A percentile compares a stretch with the other conserved stretches of the same genome.
phyloP scores from a whole-genome alignment of 768 basidiomycete genomes.

The Auriscalpium vulgare region DNA sequence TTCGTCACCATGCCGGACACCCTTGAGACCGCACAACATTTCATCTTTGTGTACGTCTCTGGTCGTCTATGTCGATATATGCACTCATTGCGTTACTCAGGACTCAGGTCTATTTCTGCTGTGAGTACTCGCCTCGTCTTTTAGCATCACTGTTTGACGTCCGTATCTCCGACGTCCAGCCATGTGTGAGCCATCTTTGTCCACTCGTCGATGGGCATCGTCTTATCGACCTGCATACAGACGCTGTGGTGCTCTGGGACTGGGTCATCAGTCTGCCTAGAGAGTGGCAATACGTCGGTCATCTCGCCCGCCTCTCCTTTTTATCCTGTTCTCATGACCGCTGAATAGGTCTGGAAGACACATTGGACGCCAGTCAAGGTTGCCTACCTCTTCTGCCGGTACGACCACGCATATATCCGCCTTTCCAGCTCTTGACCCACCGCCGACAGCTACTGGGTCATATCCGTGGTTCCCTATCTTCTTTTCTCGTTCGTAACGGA shows the following conservation, averaged over 20 bases:
- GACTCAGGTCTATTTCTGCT: slow-evolving; percentile 78
- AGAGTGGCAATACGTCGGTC: slow-evolving; percentile 68
- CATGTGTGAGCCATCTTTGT: slow-evolving; percentile 47
- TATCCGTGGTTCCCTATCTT: slow-evolving; percentile 69
- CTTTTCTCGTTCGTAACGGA: slow-evolving; percentile 70
- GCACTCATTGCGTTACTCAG: slow-evolving; percentile 16
- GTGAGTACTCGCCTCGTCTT: slow-evolving; percentile 39
- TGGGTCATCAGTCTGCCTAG: slow-evolving; percentile 73
- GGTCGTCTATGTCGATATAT: background rate
- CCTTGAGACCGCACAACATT: slow-evolving; percentile 56
- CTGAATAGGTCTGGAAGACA: slow-evolving; percentile 69
- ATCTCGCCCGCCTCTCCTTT: background rate
- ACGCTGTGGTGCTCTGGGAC: slow-evolving; percentile 80
- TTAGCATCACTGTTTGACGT: slow-evolving; percentile 22
- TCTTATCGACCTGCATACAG: slow-evolving; percentile 25
- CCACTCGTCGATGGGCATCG: background rate
- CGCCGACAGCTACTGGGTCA: slow-evolving; percentile 66
- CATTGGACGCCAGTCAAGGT: slow-evolving; percentile 80
- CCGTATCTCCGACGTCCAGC: slow-evolving; percentile 15
- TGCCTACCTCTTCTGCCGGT: slow-evolving; percentile 81
- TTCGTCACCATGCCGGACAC: slow-evolving; percentile 33
- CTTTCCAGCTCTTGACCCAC: background rate
- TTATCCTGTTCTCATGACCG: background rate
- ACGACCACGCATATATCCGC: slow-evolving; percentile 19
- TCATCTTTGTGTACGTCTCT: slow-evolving; percentile 58